These are phyloP conservation scores for Cicer cuneatum DNA, from an alignment of 306 rosid species.

Conservation along the genomic window DNA sequence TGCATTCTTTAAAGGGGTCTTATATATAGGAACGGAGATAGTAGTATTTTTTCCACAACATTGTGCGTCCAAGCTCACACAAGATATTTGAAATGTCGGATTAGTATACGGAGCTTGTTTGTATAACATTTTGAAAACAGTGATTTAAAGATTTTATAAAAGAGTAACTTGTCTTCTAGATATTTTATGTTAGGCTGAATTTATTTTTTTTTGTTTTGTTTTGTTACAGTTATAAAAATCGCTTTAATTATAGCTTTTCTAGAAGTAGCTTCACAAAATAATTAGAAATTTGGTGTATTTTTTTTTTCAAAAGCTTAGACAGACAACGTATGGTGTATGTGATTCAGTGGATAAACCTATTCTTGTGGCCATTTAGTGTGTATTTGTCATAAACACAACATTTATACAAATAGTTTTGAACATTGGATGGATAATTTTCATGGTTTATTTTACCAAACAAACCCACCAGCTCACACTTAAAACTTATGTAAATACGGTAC, in stretches of 20 bases:
- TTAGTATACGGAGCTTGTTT: neutral
- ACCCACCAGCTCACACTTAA: neutral
- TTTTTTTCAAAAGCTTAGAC: neutral
- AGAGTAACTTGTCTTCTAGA: neutral
- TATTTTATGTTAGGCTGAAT: too few species aligned
- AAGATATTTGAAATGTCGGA: neutral
- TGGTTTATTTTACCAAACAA: constrained; percentile 11
- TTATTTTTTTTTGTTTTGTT: too few species aligned
- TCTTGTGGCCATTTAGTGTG: constrained; percentile 14
- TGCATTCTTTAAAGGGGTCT: too few species aligned
- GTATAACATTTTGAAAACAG: neutral
- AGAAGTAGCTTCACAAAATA: neutral
- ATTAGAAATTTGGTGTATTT: neutral
- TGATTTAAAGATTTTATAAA: neutral
- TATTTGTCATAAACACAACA: neutral
- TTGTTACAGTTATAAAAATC: neutral
- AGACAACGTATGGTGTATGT: neutral
- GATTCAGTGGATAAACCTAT: constrained; percentile 6
- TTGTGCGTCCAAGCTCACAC: neutral
- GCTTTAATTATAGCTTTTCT: neutral
- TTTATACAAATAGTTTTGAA: constrained; percentile 2
- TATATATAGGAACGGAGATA: too few species aligned
- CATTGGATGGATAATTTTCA: constrained; percentile 11
- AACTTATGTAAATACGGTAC: neutral
- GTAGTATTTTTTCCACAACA: too few species aligned